A percentile compares a stretch with the other conserved stretches of the same genome.
Evolutionary conservation across 768 basidiomycete species (phyloP).

Genomic region (Megacollybia marginata): DNA sequence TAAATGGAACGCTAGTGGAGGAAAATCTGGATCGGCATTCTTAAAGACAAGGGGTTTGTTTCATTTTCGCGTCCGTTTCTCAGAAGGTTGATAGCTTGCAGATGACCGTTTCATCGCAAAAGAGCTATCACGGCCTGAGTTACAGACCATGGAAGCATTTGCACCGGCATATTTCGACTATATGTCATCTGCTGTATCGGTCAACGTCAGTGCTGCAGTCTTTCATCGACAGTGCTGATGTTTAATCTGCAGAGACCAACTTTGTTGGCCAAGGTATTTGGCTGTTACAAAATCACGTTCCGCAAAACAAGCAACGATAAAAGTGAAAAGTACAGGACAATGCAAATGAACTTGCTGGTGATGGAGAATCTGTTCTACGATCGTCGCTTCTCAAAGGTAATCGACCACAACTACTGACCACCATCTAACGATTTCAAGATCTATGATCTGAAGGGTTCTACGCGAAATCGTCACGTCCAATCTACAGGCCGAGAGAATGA

Average conservation of each 20-base stretch:
- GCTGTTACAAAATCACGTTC: constrained; percentile 92
- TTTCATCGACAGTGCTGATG: constrained; percentile 4
- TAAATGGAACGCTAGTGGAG: constrained; percentile 93
- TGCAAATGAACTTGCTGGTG: constrained; percentile 91
- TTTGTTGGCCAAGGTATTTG: constrained; percentile 91
- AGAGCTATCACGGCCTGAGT: constrained; percentile 83
- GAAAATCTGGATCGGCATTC: constrained; percentile 96
- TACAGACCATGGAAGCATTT: constrained; percentile 94
- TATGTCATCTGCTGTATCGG: constrained; percentile 88
- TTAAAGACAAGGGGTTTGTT: constrained; percentile 82
- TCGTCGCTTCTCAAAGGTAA: constrained; percentile 79
- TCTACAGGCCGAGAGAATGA: constrained; percentile 88
- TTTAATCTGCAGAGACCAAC: constrained; percentile 68
- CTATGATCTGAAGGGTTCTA: constrained; percentile 96
- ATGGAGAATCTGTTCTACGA: constrained; percentile 99
- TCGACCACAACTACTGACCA: not conserved
- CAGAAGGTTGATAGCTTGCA: constrained; percentile 19
- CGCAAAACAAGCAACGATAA: constrained; percentile 71
- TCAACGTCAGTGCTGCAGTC: constrained; percentile 49
- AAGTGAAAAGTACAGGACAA: constrained; percentile 64
- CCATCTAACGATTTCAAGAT: constrained; percentile 42
- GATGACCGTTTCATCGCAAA: constrained; percentile 99
- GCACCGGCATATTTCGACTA: constrained; percentile 98
- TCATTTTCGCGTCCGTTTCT: not conserved
- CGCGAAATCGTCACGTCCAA: constrained; percentile 86